Percentiles rank a stretch among this genome's conserved stretches.
phyloP scores from a whole-genome alignment of 2,329 filamentous ascomycete genomes.

The Samsoniella hepiali region DNA sequence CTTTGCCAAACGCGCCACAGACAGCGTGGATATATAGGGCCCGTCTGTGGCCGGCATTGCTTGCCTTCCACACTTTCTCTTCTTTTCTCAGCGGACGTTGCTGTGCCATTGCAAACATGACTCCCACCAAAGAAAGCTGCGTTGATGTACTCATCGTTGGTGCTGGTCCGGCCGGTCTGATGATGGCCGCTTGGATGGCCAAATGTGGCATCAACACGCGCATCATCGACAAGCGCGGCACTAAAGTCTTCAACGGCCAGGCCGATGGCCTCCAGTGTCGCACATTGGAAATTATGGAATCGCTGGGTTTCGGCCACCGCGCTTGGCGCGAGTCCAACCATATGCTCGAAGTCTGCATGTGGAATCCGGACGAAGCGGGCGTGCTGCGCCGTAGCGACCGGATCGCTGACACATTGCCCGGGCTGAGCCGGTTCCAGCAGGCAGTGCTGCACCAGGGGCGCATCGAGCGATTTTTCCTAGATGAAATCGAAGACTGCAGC shows the following conservation, averaged over 20 bases:
- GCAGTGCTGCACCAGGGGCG: constrained; percentile 69
- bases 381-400: constrained; percentile 55
- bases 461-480: constrained; percentile 64
- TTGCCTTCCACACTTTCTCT: neutral
- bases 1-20: no score
- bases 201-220: constrained; percentile 21
- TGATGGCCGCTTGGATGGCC: constrained; percentile 41
- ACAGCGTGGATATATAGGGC: no score
- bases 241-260: constrained; percentile 34
- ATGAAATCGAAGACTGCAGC: constrained; percentile 44
- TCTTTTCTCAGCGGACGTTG: neutral
- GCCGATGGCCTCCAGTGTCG: constrained; percentile 55
- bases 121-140: neutral
- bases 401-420: constrained; percentile 60
- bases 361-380: constrained; percentile 61
- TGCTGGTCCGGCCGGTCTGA: constrained; percentile 45
- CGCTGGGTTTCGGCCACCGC: constrained; percentile 62
- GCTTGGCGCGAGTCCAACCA: constrained; percentile 65
- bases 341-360: constrained; percentile 57
- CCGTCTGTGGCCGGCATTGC: no score
- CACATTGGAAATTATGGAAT: constrained; percentile 69
- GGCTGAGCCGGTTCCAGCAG: constrained; percentile 61
- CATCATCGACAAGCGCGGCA: constrained; percentile 23
- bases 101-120: neutral
- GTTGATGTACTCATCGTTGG: constrained; percentile 45